Evolutionary conservation across 164 flowering plant genomes (phyloP), one percentile per base, ranked within the genome.

Genomic region (Litsea cubeba): DNA sequence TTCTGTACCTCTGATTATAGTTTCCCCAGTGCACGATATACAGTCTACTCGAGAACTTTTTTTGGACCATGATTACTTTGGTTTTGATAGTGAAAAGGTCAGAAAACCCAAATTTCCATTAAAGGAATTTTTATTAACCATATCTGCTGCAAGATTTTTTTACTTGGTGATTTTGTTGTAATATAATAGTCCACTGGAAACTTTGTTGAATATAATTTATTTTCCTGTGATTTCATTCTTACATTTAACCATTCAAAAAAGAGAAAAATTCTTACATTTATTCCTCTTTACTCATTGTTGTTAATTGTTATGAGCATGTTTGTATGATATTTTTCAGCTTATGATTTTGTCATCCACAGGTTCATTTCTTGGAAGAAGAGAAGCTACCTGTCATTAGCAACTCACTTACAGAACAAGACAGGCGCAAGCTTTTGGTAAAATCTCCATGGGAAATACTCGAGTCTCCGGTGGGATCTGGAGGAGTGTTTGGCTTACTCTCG

Each of bases 401-500:
- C 78, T 78, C 85, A 32, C 51, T 23, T 20, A 87, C 81, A 40
- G 89, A 80, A 74, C 60, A 82, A 72, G 80, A 75, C 32, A 83
- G 50, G 75, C 85, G 80, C 72, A 88, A 90, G 77, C 84, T 95
- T 81, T 79, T 95, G 81, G 84, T 93, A 90, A 89, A 89, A 75
- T 86, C 98, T 40, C 97, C 95, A 24, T 93, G 99, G 99, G 97
- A 93, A 71, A 87, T 95, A 72, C 88, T 89, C 71, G 89, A 87
- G 69, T 80, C 89, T 35, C 90, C 92, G 20, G 86, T 91, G 69
- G 98, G 99, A 57, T 88, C 97, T 74, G 96, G 92, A 71, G 98
- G 99, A 23, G 77, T 85, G 26, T 76, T 95, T 68, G 88, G 84
- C 82, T 76, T 83, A 82, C 87, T 95, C 68, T 84, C 90, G 26